Evolutionary conservation across 1,284 basidiomycete species (phyloP).

Genomic region (Cutaneotrichosporon cutaneum): DNA sequence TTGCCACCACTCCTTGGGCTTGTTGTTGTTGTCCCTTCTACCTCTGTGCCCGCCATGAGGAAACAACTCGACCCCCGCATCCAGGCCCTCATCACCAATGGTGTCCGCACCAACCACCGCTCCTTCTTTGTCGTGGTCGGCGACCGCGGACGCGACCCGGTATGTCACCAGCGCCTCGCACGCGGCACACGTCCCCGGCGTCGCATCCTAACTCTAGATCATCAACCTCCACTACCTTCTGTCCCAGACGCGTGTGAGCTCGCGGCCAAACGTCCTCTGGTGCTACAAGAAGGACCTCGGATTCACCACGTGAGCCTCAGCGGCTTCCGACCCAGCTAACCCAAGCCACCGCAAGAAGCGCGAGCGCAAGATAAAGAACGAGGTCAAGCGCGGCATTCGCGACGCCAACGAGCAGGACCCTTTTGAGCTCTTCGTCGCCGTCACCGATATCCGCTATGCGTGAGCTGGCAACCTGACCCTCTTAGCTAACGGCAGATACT

Average conservation of each 20-base stretch:
- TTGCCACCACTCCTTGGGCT: background rate
- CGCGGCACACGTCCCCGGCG: too few relatives aligned
- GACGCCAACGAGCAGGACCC: constrained; percentile 95
- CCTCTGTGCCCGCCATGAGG: constrained; percentile 38
- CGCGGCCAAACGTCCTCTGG: constrained; percentile 89
- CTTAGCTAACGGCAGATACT: constrained; percentile 58
- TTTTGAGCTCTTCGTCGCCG: constrained; percentile 96
- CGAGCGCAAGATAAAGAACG: constrained; percentile 90
- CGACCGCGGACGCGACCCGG: constrained; percentile 91
- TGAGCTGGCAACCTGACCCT: constrained; percentile 49
- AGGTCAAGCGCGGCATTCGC: constrained; percentile 87
- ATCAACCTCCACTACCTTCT: constrained; percentile 95
- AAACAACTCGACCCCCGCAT: constrained; percentile 81
- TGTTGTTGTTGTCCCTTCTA: background rate
- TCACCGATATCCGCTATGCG: constrained; percentile 99
- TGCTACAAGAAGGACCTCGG: constrained; percentile 97
- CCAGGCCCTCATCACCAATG: constrained; percentile 86
- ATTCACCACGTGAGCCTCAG: constrained; percentile 73
- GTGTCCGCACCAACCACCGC: constrained; percentile 87
- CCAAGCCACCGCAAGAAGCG: constrained; percentile 90
- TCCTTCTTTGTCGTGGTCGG: constrained; percentile 97
- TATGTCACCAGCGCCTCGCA: constrained; percentile 41
- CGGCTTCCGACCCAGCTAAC: constrained; percentile 21
- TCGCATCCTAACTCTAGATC: constrained; percentile 58
- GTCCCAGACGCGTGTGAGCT: constrained; percentile 83